phyloP scores from a whole-genome alignment of 495 filamentous ascomycete genomes.

The Friedmanniomyces simplex region DNA sequence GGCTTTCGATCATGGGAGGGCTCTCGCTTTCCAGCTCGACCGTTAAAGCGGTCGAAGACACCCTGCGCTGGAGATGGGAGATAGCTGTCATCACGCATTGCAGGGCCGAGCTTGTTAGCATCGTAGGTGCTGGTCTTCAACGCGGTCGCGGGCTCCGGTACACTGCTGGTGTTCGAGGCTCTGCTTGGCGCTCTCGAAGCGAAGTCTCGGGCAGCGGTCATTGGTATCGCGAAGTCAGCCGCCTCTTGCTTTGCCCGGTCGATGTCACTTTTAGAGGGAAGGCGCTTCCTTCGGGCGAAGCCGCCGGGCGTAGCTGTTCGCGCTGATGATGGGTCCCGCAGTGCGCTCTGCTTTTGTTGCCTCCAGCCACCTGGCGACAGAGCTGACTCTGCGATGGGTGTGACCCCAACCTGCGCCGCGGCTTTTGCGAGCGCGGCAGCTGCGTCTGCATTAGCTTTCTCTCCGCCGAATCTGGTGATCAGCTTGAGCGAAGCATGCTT shows the following conservation, averaged over 20 bases:
- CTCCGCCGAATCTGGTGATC: conserved; percentile 69
- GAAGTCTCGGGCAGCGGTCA: conserved; percentile 13
- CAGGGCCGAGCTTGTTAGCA: conserved; percentile 3
- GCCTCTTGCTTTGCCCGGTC: conserved; percentile 23
- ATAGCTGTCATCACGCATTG: not conserved
- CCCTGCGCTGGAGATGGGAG: conserved; percentile 49
- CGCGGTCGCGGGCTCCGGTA: conserved; percentile 16
- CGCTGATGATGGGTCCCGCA: conserved; percentile 53
- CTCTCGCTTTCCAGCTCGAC: too few relatives aligned
- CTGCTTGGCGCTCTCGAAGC: conserved; percentile 2
- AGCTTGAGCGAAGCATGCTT: conserved; percentile 85
- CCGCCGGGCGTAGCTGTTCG: conserved; percentile 63
- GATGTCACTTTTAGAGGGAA: conserved; percentile 80
- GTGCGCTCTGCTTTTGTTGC: conserved; percentile 5
- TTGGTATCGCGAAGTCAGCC: conserved; percentile 9
- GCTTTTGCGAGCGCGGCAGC: conserved; percentile 55
- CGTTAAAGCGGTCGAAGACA: too few relatives aligned
- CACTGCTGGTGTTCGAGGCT: conserved; percentile 10
- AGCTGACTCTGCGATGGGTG: conserved; percentile 88
- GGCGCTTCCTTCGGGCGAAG: conserved; percentile 50
- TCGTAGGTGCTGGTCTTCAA: conserved; percentile 1
- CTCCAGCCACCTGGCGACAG: conserved; percentile 62
- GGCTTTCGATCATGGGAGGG: too few relatives aligned
- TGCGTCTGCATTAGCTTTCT: conserved; percentile 23
- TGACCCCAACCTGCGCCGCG: conserved; percentile 62